Evolutionary conservation across 192 early-diverging fungal genomes (phyloP).

Genomic region (Allomyces macrogynus): DNA sequence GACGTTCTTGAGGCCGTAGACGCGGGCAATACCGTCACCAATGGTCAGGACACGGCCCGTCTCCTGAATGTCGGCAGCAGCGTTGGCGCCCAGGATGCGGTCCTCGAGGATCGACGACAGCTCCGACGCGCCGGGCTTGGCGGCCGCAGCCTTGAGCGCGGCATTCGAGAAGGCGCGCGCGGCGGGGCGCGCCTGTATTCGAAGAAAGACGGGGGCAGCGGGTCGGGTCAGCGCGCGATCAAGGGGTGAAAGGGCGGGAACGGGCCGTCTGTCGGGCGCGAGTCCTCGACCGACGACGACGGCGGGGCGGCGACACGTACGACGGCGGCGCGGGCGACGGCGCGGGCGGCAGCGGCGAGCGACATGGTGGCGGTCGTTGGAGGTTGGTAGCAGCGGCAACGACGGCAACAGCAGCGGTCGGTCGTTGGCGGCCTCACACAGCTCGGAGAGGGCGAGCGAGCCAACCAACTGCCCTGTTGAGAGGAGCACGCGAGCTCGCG

Average conservation of each 20-base stretch:
- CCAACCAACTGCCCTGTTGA: too few relatives aligned
- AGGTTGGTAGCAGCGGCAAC: background rate
- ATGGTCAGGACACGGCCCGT: conserved; percentile 98
- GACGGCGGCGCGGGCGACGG: background rate
- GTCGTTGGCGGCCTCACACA: too few relatives aligned
- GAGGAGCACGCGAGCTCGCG: too few relatives aligned
- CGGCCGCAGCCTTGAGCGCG: conserved; percentile 16
- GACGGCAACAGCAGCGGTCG: too few relatives aligned
- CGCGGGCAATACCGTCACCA: conserved; percentile 99
- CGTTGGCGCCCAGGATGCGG: conserved; percentile 74
- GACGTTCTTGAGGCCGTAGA: conserved; percentile 92
- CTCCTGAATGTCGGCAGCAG: conserved; percentile 79
- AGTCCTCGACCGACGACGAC: too few relatives aligned
- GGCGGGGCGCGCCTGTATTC: background rate
- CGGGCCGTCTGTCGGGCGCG: too few relatives aligned
- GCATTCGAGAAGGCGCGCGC: conserved; percentile 22
- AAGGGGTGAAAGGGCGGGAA: too few relatives aligned
- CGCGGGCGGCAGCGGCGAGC: background rate
- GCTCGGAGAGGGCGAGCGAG: too few relatives aligned
- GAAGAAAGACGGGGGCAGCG: too few relatives aligned
- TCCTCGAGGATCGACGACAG: conserved; percentile 95
- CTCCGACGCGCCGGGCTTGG: conserved; percentile 63
- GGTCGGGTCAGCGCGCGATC: too few relatives aligned
- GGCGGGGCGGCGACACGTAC: background rate
- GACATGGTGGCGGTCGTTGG: background rate